Conservation (phyloP, 345 rosid species). For the Hibiscus trionum region DNA sequence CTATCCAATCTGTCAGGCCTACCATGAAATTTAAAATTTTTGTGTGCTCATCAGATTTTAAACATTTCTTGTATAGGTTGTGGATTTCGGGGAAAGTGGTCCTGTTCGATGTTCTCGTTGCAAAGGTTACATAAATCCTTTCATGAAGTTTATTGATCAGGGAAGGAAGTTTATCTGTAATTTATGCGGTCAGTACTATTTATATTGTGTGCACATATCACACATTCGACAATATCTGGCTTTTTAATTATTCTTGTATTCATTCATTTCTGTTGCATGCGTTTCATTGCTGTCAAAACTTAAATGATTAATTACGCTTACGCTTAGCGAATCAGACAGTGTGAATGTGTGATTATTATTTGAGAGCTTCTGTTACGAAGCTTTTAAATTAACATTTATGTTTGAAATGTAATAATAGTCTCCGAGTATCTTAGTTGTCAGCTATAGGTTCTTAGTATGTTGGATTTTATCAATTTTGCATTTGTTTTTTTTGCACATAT, state of each 20-base stretch:
- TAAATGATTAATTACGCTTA: neutral
- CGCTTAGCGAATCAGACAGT: neutral
- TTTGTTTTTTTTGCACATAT: conserved; percentile 3
- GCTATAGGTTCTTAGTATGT: neutral
- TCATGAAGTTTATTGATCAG: conserved; percentile 85
- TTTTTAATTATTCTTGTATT: neutral
- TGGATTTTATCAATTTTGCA: neutral
- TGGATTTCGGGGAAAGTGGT: conserved; percentile 89
- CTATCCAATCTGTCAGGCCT: neutral
- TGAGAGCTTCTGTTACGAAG: neutral
- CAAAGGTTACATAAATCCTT: conserved; percentile 93
- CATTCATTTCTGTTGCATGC: neutral
- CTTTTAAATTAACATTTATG: neutral
- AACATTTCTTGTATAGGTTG: conserved; percentile 43
- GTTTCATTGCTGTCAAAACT: conserved; percentile 3
- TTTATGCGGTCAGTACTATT: conserved; percentile 51
- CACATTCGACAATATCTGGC: neutral
- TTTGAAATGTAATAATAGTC: conserved; percentile 1
- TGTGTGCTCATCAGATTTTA: conserved; percentile 1
- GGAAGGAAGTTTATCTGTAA: conserved; percentile 85
- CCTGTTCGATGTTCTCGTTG: conserved; percentile 92
- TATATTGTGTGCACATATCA: conserved; percentile 3
- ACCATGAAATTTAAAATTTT: neutral
- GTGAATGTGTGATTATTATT: neutral
- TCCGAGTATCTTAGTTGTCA: neutral